Base-by-base conservation (phyloP, 352 stramenopile species). In the Globisporangium echinulatum region DNA sequence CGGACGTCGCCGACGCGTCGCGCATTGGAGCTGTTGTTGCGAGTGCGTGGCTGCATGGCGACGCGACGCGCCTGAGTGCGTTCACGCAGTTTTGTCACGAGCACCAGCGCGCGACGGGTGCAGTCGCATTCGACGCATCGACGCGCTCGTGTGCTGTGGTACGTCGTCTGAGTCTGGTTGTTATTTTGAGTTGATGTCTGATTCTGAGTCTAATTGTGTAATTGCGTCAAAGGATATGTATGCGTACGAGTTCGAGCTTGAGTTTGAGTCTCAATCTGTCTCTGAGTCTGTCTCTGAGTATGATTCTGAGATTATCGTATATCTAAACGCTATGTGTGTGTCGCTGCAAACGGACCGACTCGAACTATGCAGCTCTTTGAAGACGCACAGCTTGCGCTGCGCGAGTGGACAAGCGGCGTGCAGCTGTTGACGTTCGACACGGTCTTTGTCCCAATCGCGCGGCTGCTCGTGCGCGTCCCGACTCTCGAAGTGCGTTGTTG, bases 341-440 rank as follows among this genome's bases (percentile, higher is more conserved):
- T 25, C 25, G 25, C 25, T 25, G 25, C 25, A 25, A 25, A 25
- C 25, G 25, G 25, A 25, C 25, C 25, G 25, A 25, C 25, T 25
- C 25, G 25, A 25, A 25, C 25, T 25, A 25, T 25, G 25, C 59
- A 87, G 77, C 54, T 85, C 33, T 71, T 87, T 25, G 70, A 72
- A 52, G 70, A 82, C 40, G 74, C 69, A 55, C 72, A 84, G 53
- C 64, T 64, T 37, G 62, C 71, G 3, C 52, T 87, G 54, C 64
- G 64, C 43, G 70, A 65, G 10, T 85, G 77, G 77, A 86, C 76
- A 14, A 68, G 68, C 6, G 68, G 78, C 0, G 82, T 69, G 1
- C 85, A 94, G 61, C 70, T 72, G 19, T 67, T 91, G n/a, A 87
- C 79, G 36, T 92, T 85, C 52, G 79, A 89, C 61, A 79, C 79